Conservation (phyloP, 345 rosid genomes). For the Nasturtium officinale region DNA sequence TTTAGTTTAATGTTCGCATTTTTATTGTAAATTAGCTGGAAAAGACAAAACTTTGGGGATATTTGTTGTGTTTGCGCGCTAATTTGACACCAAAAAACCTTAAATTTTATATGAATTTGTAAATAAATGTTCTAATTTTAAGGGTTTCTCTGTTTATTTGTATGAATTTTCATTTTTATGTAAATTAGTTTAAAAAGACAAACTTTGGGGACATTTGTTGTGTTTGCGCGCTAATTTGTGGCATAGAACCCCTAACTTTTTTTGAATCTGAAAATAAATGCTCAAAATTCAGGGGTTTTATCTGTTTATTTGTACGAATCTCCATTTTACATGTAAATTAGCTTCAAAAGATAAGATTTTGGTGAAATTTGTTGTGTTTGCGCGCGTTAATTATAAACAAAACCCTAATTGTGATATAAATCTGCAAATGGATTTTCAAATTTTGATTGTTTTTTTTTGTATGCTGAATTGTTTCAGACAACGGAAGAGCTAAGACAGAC, state of each 20-base stretch:
- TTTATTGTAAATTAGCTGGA: neutral
- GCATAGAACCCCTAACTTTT: neutral
- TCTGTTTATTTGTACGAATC: neutral
- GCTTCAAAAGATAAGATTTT: neutral
- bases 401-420: constrained; percentile 14
- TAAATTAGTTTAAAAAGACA: neutral
- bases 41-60: neutral
- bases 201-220: neutral
- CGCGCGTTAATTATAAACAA: neutral
- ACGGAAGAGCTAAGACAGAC: constrained; percentile 78
- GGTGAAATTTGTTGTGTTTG: neutral
- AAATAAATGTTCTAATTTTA: neutral
- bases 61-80: neutral
- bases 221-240: neutral
- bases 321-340: neutral
- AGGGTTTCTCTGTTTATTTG: neutral
- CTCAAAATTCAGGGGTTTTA: neutral
- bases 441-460: neutral
- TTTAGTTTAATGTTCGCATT: neutral
- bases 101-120: neutral
- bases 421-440: neutral
- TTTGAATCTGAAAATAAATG: neutral
- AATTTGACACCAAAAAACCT: neutral
- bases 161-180: neutral
- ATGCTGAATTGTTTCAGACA: constrained; percentile 46